A percentile compares a stretch with the other conserved stretches of the same genome.
Conservation (phyloP, 805 yeast genomes). For the Kuraishia cidri region DNA sequence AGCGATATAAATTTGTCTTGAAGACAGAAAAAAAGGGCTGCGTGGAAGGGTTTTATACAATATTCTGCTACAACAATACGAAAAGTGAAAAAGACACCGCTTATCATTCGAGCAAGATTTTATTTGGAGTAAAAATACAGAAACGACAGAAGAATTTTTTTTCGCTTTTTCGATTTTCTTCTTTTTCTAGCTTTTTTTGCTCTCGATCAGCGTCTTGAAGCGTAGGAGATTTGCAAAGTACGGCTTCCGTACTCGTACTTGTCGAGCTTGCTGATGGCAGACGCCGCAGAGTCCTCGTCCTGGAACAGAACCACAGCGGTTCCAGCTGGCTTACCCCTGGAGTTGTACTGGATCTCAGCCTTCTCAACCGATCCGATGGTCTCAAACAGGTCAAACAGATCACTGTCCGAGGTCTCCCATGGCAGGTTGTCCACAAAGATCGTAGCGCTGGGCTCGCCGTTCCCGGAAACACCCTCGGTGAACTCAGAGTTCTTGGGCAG, state of each 20-base stretch:
- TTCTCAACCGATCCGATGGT: slow-evolving; percentile 67
- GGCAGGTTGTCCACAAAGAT: slow-evolving; percentile 78
- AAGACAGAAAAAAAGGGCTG: too few relatives aligned
- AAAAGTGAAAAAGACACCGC: too few relatives aligned
- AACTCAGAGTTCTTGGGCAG: slow-evolving; percentile 37
- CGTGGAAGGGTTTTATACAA: too few relatives aligned
- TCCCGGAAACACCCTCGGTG: slow-evolving; percentile 55
- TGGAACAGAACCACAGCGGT: slow-evolving; percentile 79
- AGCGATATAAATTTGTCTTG: too few relatives aligned
- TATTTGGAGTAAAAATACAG: too few relatives aligned
- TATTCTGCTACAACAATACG: too few relatives aligned
- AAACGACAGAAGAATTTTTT: too few relatives aligned
- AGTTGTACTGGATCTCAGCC: slow-evolving; percentile 67
- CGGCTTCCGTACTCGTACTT: slow-evolving; percentile 83
- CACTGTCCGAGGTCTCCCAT: slow-evolving; percentile 79
- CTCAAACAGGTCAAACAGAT: slow-evolving; percentile 77
- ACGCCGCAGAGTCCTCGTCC: slow-evolving; percentile 55
- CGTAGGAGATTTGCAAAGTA: slow-evolving; percentile 60
- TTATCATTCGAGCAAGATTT: too few relatives aligned
- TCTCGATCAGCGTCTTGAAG: slow-evolving; percentile 18
- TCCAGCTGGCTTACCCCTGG: slow-evolving; percentile 66
- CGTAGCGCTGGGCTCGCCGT: slow-evolving; percentile 50
- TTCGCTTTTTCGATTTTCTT: too few relatives aligned
- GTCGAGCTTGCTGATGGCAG: slow-evolving; percentile 67
- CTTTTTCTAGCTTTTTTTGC: too few relatives aligned